Conservation (phyloP, 768 basidiomycete genomes). For the Suillus bovinus region DNA sequence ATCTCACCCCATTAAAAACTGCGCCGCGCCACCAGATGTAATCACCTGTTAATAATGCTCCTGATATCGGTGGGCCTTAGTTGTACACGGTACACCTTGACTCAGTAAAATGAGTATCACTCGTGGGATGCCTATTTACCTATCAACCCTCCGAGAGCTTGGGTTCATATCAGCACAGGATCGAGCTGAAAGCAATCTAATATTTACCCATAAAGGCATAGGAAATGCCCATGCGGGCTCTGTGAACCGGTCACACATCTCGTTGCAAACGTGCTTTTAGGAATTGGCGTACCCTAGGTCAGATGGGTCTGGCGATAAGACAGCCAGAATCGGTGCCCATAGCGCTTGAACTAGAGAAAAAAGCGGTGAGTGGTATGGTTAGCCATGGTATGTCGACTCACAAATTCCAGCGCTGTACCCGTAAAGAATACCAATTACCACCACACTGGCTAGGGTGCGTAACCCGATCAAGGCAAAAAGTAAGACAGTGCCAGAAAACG, state of each 20-base stretch:
- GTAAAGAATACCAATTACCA: conserved; percentile 46
- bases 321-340: conserved; percentile 45
- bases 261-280: not conserved
- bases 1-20: conserved; percentile 48
- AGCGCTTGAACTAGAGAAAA: conserved; percentile 35
- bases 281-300: conserved; percentile 48
- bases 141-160: conserved; percentile 27
- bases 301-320: conserved; percentile 45
- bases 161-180: not conserved
- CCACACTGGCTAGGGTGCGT: conserved; percentile 37
- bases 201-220: conserved; percentile 48
- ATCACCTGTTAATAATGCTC: conserved; percentile 49
- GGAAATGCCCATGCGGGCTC: conserved; percentile 49
- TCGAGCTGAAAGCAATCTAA: conserved; percentile 6
- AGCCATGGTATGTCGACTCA: conserved; percentile 19
- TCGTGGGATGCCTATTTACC: conserved; percentile 5
- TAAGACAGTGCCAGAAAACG: conserved; percentile 38
- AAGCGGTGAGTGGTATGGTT: conserved; percentile 1
- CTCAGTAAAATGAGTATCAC: conserved; percentile 21
- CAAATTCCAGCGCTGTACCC: conserved; percentile 55
- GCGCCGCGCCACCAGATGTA: conserved; percentile 63
- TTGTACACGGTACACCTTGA: conserved; percentile 35
- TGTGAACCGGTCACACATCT: conserved; percentile 5
- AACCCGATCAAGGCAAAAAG: conserved; percentile 51
- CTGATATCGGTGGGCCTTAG: conserved; percentile 59